These are phyloP conservation scores for Colletotrichum truncatum DNA, from an alignment of 2,329 filamentous ascomycete genomes.

Conservation along the genomic window DNA sequence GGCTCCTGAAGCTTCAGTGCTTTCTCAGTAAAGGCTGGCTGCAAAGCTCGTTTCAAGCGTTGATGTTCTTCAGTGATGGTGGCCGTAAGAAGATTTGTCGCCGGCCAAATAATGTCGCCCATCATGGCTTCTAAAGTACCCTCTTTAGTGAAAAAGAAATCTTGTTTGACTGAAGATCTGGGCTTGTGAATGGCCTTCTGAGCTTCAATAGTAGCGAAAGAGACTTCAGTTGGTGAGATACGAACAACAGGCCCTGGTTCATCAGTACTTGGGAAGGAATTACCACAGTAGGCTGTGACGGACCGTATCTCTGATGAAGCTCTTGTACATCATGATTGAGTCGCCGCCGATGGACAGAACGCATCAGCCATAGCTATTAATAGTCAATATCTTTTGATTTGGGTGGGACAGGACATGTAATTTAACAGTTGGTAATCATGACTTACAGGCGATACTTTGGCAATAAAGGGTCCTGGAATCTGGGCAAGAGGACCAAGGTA, in stretches of 20 bases:
- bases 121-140: constrained; percentile 17
- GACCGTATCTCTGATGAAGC: not conserved
- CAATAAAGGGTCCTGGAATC: not conserved
- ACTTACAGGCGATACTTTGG: constrained; percentile 8
- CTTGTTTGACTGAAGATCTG: not conserved
- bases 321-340: not conserved
- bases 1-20: not conserved
- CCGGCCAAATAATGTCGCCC: constrained; percentile 15
- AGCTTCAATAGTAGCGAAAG: not conserved
- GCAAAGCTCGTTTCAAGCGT: not conserved
- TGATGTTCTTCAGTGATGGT: not conserved
- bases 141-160: constrained; percentile 1
- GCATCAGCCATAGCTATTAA: constrained; percentile 2
- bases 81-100: constrained; percentile 6
- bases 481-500: not conserved
- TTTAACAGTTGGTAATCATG: not conserved
- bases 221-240: constrained; percentile 4
- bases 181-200: constrained; percentile 3
- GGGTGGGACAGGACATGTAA: no score
- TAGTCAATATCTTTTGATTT: no score
- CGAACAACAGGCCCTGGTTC: not conserved
- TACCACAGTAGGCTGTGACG: not conserved
- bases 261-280: not conserved
- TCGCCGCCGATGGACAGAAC: not conserved
- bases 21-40: not conserved